Percentiles rank a stretch among this genome's conserved stretches.
These are phyloP conservation scores for Groenewaldozyma tartarivorans DNA, from an alignment of 805 yeast genomes.

Conservation along the genomic window DNA sequence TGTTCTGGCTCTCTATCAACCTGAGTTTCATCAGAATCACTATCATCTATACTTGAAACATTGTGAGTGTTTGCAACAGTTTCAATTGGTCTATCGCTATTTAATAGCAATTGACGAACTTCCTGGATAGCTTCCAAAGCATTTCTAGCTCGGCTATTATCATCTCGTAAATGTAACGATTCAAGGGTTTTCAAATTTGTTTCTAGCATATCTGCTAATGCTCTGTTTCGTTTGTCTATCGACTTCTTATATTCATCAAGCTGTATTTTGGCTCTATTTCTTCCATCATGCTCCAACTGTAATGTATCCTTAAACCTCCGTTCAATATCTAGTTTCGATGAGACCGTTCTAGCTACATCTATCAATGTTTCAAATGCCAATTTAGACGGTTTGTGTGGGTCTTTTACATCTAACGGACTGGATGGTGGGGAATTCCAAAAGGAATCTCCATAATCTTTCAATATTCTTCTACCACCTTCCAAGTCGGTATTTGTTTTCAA, in stretches of 20 bases:
- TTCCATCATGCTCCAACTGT: not conserved
- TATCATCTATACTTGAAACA: not conserved
- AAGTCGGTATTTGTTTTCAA: constrained; percentile 12
- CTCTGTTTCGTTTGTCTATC: constrained; percentile 1
- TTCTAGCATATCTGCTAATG: constrained; percentile 8
- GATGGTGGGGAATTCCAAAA: not conserved
- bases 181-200: constrained; percentile 8
- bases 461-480: constrained; percentile 12
- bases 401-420: too few species aligned
- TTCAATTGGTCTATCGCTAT: constrained; percentile 1
- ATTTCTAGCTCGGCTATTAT: not conserved
- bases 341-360: constrained; percentile 15
- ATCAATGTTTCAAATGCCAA: constrained; percentile 7
- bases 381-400: constrained; percentile 7
- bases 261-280: not conserved
- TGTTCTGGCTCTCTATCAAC: constrained; percentile 7
- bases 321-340: constrained; percentile 13
- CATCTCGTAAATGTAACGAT: constrained; percentile 3
- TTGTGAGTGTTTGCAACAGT: not conserved
- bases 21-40: constrained; percentile 16
- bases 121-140: constrained; percentile 9
- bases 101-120: constrained; percentile 10
- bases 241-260: not conserved
- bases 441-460: not conserved
- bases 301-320: constrained; percentile 9